Conservation (phyloP, 2,329 filamentous ascomycete species). For the Immersiporthe knoxdaviesiana region DNA sequence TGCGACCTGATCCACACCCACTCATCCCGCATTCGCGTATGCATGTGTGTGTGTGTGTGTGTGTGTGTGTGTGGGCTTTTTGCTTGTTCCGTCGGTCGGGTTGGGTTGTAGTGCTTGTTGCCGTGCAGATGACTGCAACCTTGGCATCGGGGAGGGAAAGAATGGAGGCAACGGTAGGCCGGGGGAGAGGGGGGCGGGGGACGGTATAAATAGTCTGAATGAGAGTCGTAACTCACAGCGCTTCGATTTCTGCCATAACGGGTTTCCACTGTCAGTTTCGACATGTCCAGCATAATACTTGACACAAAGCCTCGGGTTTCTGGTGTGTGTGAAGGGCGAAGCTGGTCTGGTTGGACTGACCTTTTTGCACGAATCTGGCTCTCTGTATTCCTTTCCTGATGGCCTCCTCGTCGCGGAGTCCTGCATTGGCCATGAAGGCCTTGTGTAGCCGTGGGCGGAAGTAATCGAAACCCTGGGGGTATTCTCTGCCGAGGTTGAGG, state of each 20-base stretch:
- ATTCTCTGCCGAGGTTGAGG: constrained; percentile 80
- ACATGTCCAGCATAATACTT: background rate
- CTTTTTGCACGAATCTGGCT: constrained; percentile 90
- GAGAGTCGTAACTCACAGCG: constrained; percentile 67
- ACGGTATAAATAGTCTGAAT: background rate
- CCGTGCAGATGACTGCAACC: background rate
- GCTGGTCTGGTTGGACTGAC: constrained; percentile 46
- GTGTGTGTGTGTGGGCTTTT: background rate
- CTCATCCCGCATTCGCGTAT: background rate
- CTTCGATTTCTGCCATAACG: constrained; percentile 74
- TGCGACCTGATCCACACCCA: background rate
- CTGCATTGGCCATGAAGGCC: constrained; percentile 78
- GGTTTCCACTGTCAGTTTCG: constrained; percentile 14
- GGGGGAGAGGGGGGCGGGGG: background rate
- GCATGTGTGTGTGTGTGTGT: background rate
- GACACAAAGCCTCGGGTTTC: background rate
- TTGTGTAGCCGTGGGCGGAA: constrained; percentile 81
- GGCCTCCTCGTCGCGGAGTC: constrained; percentile 70
- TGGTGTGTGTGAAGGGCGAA: too few relatives aligned
- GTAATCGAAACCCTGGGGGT: constrained; percentile 80
- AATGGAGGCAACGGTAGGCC: background rate
- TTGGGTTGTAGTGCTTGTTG: background rate
- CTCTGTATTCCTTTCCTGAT: constrained; percentile 76
- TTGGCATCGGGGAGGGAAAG: background rate
- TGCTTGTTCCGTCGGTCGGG: background rate